Conservation (phyloP, 108 stramenopile genomes). For the Mediolabrus comicus region DNA sequence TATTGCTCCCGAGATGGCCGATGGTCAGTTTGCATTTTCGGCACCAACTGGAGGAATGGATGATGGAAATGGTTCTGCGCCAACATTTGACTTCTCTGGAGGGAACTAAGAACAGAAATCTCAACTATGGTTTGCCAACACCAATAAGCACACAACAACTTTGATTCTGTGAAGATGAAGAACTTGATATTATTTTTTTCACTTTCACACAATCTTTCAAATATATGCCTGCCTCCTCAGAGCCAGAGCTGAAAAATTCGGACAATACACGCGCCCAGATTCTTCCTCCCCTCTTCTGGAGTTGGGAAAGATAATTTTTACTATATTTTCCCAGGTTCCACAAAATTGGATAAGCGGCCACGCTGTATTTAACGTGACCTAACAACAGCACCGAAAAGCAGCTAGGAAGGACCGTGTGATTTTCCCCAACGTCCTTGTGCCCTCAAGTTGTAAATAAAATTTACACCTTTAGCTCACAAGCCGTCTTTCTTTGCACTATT, state of each 20-base stretch:
- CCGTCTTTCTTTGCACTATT: background rate
- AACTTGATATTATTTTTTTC: background rate
- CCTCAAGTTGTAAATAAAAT: background rate
- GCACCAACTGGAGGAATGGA: conserved; percentile 32
- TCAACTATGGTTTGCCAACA: background rate
- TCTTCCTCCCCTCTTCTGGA: background rate
- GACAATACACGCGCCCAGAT: background rate
- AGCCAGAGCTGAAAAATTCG: background rate
- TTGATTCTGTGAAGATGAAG: background rate
- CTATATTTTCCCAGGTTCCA: no score
- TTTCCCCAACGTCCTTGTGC: background rate
- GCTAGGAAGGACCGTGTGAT: background rate
- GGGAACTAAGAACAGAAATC: conserved; percentile 3
- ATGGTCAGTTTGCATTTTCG: conserved; percentile 76
- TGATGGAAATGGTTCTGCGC: conserved; percentile 18
- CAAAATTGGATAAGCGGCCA: no score
- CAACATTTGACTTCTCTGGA: conserved; percentile 42
- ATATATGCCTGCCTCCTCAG: background rate
- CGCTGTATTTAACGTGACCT: background rate
- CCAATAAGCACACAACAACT: background rate
- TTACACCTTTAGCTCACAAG: conserved; percentile 1
- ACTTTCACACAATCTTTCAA: conserved; percentile 1
- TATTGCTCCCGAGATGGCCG: conserved; percentile 66
- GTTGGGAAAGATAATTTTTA: background rate
- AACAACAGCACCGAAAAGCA: background rate